Evolutionary conservation across 805 yeast species (phyloP).

Genomic region (Cyberlindnera suaveolens): DNA sequence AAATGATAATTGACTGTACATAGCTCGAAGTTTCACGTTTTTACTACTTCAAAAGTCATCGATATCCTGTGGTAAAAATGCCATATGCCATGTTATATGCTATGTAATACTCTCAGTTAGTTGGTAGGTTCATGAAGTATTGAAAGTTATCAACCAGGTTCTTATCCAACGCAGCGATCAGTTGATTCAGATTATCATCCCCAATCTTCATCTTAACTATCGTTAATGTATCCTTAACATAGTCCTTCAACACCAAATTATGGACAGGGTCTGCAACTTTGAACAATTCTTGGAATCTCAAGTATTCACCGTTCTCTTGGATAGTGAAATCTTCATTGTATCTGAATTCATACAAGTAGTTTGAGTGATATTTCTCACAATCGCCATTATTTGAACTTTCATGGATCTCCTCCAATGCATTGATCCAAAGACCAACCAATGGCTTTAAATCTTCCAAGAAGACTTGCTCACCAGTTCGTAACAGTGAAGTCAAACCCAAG

Average conservation of each 20-base stretch:
- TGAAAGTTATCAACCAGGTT: slow-evolving; percentile 21
- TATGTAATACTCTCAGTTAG: no score
- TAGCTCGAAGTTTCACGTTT: no score
- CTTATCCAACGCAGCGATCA: slow-evolving; percentile 8
- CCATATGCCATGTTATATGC: no score
- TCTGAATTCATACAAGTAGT: slow-evolving; percentile 28
- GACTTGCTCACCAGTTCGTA: slow-evolving; percentile 30
- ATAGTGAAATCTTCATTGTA: slow-evolving; percentile 19
- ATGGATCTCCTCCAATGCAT: slow-evolving; percentile 67
- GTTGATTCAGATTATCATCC: slow-evolving; percentile 2
- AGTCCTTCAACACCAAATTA: slow-evolving; percentile 41
- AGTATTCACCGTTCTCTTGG: slow-evolving; percentile 35
- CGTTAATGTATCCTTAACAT: slow-evolving; percentile 29
- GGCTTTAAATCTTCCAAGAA: slow-evolving; percentile 26
- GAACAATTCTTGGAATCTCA: slow-evolving; percentile 33
- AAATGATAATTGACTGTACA: no score
- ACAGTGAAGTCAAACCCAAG: slow-evolving; percentile 52
- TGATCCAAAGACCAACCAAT: slow-evolving; percentile 38
- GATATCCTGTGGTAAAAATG: no score
- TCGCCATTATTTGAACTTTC: slow-evolving; percentile 51
- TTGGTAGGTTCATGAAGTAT: slow-evolving; percentile 13
- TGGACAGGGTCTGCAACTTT: slow-evolving; percentile 46
- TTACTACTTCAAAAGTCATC: no score
- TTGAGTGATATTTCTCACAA: slow-evolving; percentile 44
- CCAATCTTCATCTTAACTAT: slow-evolving; percentile 11